These are phyloP conservation scores for Myxozyma vanderwaltii DNA, from an alignment of 805 yeast genomes.

Conservation along the genomic window DNA sequence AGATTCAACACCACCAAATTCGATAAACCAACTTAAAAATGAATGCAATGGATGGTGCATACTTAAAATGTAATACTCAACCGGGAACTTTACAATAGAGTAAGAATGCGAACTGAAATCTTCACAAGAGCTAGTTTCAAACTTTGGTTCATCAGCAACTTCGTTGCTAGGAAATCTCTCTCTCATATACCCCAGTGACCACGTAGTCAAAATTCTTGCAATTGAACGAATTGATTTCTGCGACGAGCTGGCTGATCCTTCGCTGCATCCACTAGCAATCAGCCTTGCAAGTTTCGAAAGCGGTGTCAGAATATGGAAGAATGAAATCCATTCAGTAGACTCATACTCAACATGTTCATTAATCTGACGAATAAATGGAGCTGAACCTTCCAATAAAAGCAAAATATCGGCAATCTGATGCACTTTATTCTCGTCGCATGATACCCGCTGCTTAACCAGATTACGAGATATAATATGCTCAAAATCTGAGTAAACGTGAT, in stretches of 20 bases:
- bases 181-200: slow-evolving; percentile 38
- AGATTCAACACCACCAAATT: slow-evolving; percentile 45
- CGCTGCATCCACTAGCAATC: slow-evolving; percentile 42
- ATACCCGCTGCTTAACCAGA: slow-evolving; percentile 53
- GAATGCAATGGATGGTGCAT: slow-evolving; percentile 81
- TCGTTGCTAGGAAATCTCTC: slow-evolving; percentile 35
- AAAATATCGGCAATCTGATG: slow-evolving; percentile 66
- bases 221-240: slow-evolving; percentile 35
- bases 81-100: slow-evolving; percentile 47
- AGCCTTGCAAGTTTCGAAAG: slow-evolving; percentile 53
- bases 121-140: slow-evolving; percentile 34
- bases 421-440: slow-evolving; percentile 51
- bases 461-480: slow-evolving; percentile 76
- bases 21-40: slow-evolving; percentile 69
- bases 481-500: slow-evolving; percentile 76
- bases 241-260: slow-evolving; percentile 27
- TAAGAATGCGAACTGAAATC: slow-evolving; percentile 36
- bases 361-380: slow-evolving; percentile 72
- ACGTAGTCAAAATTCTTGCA: slow-evolving; percentile 34
- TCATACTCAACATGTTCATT: slow-evolving; percentile 88
- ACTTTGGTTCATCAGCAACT: slow-evolving; percentile 31
- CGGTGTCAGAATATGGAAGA: slow-evolving; percentile 68
- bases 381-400: slow-evolving; percentile 73
- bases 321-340: slow-evolving; percentile 75
- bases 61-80: slow-evolving; percentile 56